Conservation (phyloP, 2,329 filamentous ascomycete species). For the Zalaria obscura region DNA sequence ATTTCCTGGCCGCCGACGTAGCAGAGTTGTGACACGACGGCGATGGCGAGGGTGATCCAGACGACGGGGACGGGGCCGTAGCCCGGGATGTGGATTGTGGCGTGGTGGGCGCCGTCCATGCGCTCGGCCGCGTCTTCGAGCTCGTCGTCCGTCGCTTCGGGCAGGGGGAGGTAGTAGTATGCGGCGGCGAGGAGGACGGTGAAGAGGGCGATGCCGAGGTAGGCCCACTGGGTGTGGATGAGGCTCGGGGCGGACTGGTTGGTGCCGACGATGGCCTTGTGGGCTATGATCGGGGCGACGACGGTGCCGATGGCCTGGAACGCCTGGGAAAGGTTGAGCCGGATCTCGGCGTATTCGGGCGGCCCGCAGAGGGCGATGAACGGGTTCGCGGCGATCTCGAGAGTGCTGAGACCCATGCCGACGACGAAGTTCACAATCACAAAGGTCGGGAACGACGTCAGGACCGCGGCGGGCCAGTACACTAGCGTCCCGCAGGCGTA, state of each 20-base stretch:
- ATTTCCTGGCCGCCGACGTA: constrained; percentile 49
- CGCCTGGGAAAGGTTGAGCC: constrained; percentile 46
- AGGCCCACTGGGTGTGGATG: constrained; percentile 50
- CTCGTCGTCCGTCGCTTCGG: constrained; percentile 47
- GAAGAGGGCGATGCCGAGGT: constrained; percentile 48
- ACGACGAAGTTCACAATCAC: constrained; percentile 49
- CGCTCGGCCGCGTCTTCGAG: constrained; percentile 40
- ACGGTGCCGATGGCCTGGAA: constrained; percentile 48
- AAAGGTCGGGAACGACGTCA: constrained; percentile 46
- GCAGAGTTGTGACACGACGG: constrained; percentile 41
- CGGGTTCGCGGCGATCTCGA: constrained; percentile 47
- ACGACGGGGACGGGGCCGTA: constrained; percentile 32
- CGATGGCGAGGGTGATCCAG: constrained; percentile 41
- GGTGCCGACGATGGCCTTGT: constrained; percentile 41
- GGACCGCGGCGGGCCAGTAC: constrained; percentile 51
- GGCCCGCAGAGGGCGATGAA: constrained; percentile 50
- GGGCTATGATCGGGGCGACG: constrained; percentile 44
- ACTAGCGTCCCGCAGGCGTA: constrained; percentile 48
- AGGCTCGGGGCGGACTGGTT: constrained; percentile 34
- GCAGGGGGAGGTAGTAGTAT: constrained; percentile 48
- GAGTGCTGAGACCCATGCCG: constrained; percentile 42
- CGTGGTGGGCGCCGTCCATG: constrained; percentile 33
- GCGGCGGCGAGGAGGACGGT: constrained; percentile 42
- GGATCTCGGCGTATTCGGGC: constrained; percentile 43
- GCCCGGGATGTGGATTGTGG: constrained; percentile 16